phyloP scores from a whole-genome alignment of 805 yeast genomes.

The Metschnikowia arizonensis region DNA sequence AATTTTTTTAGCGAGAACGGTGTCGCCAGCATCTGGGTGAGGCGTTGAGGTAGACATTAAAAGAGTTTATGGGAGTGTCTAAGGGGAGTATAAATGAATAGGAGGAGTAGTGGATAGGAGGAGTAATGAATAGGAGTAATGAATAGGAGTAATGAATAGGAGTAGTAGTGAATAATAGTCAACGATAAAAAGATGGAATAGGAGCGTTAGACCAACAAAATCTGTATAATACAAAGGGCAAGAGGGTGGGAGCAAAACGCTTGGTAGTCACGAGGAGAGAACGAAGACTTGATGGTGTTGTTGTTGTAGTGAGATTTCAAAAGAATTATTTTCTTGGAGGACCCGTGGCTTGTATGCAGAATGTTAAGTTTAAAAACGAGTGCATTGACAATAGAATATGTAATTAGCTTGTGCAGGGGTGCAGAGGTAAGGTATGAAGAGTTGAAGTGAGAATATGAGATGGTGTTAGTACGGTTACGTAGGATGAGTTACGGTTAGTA shows the following conservation, averaged over 20 bases:
- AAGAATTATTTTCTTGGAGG: conserved; percentile 2
- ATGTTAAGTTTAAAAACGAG: background rate
- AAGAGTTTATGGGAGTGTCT: background rate
- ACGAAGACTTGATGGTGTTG: background rate
- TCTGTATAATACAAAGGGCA: conserved; percentile 1
- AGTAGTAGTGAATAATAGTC: too few species aligned
- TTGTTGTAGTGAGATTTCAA: conserved; percentile 2
- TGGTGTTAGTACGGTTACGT: too few species aligned
- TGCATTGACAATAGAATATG: background rate
- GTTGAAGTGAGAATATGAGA: too few species aligned
- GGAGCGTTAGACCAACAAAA: background rate
- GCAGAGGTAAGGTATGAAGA: background rate
- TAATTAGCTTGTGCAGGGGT: background rate
- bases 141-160: background rate
- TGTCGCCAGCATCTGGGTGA: background rate
- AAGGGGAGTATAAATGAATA: background rate
- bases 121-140: background rate
- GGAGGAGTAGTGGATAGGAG: conserved; percentile 1
- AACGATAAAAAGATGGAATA: background rate
- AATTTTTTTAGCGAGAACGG: background rate
- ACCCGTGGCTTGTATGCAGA: conserved; percentile 3
- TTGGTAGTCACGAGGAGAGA: background rate
- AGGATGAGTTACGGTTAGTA: too few species aligned
- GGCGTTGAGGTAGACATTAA: conserved; percentile 1
- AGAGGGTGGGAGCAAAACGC: background rate